These are phyloP conservation scores for Fonsecaea multimorphosa DNA, from an alignment of 2,329 filamentous ascomycete species.

Conservation along the genomic window DNA sequence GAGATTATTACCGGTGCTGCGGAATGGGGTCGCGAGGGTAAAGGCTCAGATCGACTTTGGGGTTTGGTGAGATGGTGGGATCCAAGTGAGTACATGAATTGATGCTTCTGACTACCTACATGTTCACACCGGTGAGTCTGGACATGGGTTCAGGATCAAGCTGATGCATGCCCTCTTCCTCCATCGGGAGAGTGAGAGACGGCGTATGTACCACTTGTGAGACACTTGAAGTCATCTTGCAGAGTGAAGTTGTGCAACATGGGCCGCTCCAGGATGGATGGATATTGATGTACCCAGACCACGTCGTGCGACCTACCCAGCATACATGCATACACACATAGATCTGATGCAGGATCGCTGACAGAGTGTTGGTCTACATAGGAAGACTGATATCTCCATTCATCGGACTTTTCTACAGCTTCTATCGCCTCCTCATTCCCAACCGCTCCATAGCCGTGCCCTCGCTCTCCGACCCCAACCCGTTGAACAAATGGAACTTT, in stretches of 20 bases:
- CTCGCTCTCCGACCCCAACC: constrained; percentile 16
- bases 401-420: constrained; percentile 4
- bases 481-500: constrained; percentile 27
- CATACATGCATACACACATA: background rate
- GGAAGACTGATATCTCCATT: constrained; percentile 1
- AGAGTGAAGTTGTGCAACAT: too few relatives aligned
- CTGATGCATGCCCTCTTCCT: background rate
- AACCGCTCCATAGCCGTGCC: constrained; percentile 11
- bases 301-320: background rate
- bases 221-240: too few relatives aligned
- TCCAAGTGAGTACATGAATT: constrained; percentile 29
- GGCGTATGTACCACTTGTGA: too few relatives aligned
- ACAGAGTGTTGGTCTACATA: background rate
- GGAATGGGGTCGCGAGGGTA: constrained; percentile 26
- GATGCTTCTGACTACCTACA: background rate
- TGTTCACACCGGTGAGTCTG: too few relatives aligned
- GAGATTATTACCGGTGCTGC: constrained; percentile 26
- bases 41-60: constrained; percentile 26
- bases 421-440: constrained; percentile 16
- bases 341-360: background rate
- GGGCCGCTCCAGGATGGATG: too few relatives aligned
- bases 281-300: too few relatives aligned
- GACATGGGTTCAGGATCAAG: background rate
- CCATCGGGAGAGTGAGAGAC: too few relatives aligned
- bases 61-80: constrained; percentile 27